Evolutionary conservation across 139 green algal species (phyloP).

Genomic region (Haematococcus lacustris): DNA sequence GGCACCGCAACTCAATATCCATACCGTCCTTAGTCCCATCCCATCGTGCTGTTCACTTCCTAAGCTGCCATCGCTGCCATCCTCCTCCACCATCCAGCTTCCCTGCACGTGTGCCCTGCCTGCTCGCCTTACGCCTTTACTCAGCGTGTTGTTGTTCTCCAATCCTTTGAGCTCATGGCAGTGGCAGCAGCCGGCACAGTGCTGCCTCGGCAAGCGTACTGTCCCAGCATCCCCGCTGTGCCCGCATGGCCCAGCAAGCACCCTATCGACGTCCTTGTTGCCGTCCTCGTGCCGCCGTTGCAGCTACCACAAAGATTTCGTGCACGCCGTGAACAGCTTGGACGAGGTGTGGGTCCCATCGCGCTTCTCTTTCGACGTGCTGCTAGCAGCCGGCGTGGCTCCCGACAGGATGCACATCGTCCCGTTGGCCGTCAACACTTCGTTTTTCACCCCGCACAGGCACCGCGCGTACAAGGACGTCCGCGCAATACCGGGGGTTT

Average conservation of each 20-base stretch:
- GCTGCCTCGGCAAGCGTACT: too few species aligned
- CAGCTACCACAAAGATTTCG: neutral
- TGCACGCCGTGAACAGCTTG: neutral
- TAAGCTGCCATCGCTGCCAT: neutral
- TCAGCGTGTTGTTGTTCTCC: too few species aligned
- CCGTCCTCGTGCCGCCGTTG: neutral
- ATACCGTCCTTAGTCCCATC: neutral
- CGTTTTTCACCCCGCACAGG: constrained; percentile 4
- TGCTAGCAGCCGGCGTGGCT: neutral
- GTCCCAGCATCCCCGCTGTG: neutral
- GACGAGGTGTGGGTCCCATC: constrained; percentile 10
- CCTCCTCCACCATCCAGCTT: neutral
- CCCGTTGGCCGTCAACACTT: constrained; percentile 20
- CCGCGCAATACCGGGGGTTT: too few species aligned
- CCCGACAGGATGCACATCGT: constrained; percentile 9
- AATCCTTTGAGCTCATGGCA: neutral
- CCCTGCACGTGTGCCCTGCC: neutral
- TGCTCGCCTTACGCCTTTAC: too few species aligned
- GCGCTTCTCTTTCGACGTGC: neutral
- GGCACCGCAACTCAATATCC: too few species aligned
- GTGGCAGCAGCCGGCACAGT: neutral
- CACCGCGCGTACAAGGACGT: too few species aligned
- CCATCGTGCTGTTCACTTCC: neutral
- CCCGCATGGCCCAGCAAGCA: neutral
- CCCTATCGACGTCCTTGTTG: neutral